Base-by-base conservation (phyloP, 352 stramenopile genomes). In the Phytophthora citricola region DNA sequence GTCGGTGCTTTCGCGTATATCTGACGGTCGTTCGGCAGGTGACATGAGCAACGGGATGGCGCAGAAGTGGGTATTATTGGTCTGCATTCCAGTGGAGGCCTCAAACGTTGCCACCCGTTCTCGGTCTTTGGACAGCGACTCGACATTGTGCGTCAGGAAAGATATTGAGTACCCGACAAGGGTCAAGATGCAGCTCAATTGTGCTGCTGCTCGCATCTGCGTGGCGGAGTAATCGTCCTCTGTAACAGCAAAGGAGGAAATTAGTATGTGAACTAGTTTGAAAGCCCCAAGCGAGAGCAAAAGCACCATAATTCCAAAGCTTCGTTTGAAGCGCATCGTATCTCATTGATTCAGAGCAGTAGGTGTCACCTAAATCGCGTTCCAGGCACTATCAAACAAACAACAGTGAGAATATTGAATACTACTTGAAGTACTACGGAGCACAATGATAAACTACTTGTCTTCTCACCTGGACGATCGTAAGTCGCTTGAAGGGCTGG, bases 161-260 rank as follows among this genome's bases (percentile, higher is more conserved):
- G 80, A 82, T 11, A 80, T 46, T 11, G 75, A 77, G 63, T 89
- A 89, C 6, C 76, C 74, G 2, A 88, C 65, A 5, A 88, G 74
- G n/a, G 76, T 83, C n/a, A 88, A 47, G 46, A 84, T 77, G 66
- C 74, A 85, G n/a, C 39, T 40, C 6, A 88, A 40, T 54, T 88
- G 79, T 2, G 76, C 71, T 10, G 61, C 49, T 20, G 76, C 64
- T 31, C 79, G 71, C 56, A 88, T 79, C 46, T 88, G 76, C 24
- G 76, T 75, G 3, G 56, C 64, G 0, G 51, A 31, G 9, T 65
- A 66, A 29, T 81, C 74, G 43, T 71, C 24, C 34, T 74, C 63
- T 75, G 12, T 29, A 26, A 17, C 39, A 40, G 20, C 26, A 57
- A 47, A 31, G 39, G 29, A 26, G 11, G 52, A 8, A 60, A 36